Base-by-base conservation (phyloP, 2,329 filamentous ascomycete species). In the Paracoccidioides brasiliensis region DNA sequence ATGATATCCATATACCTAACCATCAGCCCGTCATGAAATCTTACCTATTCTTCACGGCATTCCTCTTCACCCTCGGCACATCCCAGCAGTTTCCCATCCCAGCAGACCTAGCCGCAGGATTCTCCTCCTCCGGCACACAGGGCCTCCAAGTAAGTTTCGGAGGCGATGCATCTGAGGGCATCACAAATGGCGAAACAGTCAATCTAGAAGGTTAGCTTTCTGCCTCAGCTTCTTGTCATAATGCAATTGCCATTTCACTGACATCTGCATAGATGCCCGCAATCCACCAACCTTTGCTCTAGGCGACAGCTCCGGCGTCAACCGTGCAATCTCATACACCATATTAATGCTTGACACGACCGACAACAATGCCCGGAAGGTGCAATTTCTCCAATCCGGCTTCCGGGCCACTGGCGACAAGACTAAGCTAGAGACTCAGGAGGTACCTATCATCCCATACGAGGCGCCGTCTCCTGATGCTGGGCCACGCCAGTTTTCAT, bases 261-360 rank as follows among this genome's bases (percentile, higher is more conserved):
- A 48, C 30, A 50, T 22, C 38, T 4, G 44, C 5, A 22, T 35
- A 59, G 57, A 55, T 30, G 51, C 40, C 38, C 33, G 40, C 12
- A 38, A 44, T 7, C 14, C 50, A 1, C 57, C 57, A 44, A 57
- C 28, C 35, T 59, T 59, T 40, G 57, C 55, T 9, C 43, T 57
- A 22, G 37, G 40, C 28, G 57, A 59, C 48, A 49, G 55, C 14
- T 55, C 57, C 4, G 57, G 57, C 41, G 53, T 59, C 37, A 57
- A 57, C 38, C 53, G 41, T 5, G 57, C 55, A 7, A 30, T 50
- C 32, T 28, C 38, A n/a, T 59, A 57, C 28, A 51, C 41, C 14
- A 57, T 59, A 10, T 40, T 57, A 48, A 59, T 59, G 57, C 41
- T 59, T 22, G 57, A 59, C 14, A 57, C 57, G 9, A 59, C 57